Conservation (phyloP, 768 basidiomycete species). For the Punctularia strigosozonata region DNA sequence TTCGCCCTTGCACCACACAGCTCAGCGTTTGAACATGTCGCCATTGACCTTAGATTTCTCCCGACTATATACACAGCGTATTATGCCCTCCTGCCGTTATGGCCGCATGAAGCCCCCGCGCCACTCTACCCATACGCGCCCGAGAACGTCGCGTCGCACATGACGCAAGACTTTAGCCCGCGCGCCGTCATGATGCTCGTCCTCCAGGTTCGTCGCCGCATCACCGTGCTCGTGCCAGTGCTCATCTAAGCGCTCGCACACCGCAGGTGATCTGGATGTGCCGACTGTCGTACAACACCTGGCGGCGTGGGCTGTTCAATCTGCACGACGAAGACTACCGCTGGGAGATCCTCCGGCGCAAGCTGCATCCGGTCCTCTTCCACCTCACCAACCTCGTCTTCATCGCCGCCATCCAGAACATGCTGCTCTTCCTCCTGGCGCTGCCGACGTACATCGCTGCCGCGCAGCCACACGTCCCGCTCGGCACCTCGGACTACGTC, state of each 20-base stretch:
- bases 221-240: conserved; percentile 1
- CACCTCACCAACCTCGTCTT: conserved; percentile 59
- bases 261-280: neutral
- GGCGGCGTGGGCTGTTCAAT: conserved; percentile 70
- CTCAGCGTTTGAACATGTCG: too few relatives aligned
- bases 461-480: conserved; percentile 37
- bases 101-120: conserved; percentile 26
- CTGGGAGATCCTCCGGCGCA: conserved; percentile 65
- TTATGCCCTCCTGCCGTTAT: conserved; percentile 65
- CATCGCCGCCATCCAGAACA: conserved; percentile 70
- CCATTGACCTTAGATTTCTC: too few relatives aligned
- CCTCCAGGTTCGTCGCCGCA: conserved; percentile 34
- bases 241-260: neutral
- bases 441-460: conserved; percentile 48
- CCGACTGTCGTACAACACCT: conserved; percentile 71
- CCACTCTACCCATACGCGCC: conserved; percentile 50
- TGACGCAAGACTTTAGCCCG: conserved; percentile 44
- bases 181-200: conserved; percentile 67
- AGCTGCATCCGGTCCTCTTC: conserved; percentile 43
- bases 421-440: conserved; percentile 64
- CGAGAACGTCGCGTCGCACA: conserved; percentile 20
- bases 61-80: conserved; percentile 78
- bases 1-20: too few relatives aligned
- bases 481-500: conserved; percentile 47
- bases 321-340: conserved; percentile 88